A percentile compares a stretch with the other conserved stretches of the same genome.
phyloP scores from a whole-genome alignment of 2,329 filamentous ascomycete species.

The Trichoderma lentiforme region DNA sequence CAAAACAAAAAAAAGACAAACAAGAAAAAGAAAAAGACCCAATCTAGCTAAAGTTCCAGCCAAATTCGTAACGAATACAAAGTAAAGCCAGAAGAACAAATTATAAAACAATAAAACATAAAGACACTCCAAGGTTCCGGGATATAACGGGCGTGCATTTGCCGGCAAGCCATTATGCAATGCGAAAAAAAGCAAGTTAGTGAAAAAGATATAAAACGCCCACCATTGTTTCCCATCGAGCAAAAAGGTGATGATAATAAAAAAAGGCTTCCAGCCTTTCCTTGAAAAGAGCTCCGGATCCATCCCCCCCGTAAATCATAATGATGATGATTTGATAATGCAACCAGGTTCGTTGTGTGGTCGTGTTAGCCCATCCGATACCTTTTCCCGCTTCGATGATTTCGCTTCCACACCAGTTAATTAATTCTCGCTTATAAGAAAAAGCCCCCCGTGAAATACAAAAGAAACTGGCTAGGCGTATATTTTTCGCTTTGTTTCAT shows the following conservation, averaged over 20 bases:
- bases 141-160: constrained; percentile 1
- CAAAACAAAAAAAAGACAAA: not conserved
- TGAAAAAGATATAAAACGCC: constrained; percentile 2
- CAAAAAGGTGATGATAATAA: not conserved
- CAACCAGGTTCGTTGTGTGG: not conserved
- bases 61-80: not conserved
- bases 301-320: not conserved
- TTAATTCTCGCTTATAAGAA: not conserved
- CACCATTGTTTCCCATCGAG: not conserved
- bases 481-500: not conserved
- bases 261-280: not conserved
- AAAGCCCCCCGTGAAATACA: not conserved
- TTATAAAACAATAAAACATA: not conserved
- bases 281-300: not conserved
- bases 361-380: not conserved
- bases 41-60: not conserved
- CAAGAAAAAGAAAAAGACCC: not conserved
- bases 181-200: not conserved
- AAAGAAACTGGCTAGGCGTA: not conserved
- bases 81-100: not conserved
- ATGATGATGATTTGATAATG: not conserved
- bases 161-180: constrained; percentile 1
- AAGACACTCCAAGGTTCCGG: not conserved
- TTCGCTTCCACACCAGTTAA: not conserved
- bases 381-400: not conserved